A percentile compares a stretch with the other conserved stretches of the same genome.
phyloP scores from a whole-genome alignment of 495 filamentous ascomycete species.

The Talaromyces liani region DNA sequence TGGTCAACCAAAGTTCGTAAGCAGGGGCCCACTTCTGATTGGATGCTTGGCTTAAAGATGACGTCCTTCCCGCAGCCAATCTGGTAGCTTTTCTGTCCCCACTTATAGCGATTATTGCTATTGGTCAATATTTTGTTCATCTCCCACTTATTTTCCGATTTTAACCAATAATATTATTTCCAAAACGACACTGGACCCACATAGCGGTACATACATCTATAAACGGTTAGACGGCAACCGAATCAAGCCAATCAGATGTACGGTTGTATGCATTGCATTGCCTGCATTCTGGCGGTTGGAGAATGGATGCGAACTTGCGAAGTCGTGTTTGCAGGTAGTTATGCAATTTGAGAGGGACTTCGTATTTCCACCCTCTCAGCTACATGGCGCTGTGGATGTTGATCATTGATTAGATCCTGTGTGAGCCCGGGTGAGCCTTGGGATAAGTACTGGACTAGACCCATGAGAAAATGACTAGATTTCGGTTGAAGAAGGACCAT shows the following conservation, averaged over 20 bases:
- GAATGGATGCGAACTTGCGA: background rate
- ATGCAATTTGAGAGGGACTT: background rate
- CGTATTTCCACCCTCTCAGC: background rate
- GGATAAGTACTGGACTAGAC: background rate
- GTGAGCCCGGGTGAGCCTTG: background rate
- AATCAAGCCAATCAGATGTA: background rate
- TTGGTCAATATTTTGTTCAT: background rate
- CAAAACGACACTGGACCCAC: background rate
- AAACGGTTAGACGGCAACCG: background rate
- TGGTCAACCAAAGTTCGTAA: background rate
- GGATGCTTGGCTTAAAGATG: background rate
- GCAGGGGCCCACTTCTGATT: background rate
- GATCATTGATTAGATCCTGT: background rate
- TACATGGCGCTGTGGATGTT: background rate
- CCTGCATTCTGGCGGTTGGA: background rate
- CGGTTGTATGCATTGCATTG: background rate
- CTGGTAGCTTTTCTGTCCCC: too few relatives aligned
- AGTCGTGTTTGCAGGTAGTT: background rate
- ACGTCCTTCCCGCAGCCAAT: background rate
- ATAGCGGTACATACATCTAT: background rate
- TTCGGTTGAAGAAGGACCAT: background rate
- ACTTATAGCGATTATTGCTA: background rate
- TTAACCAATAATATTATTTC: background rate
- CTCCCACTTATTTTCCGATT: too few relatives aligned
- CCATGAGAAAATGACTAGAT: background rate